These are phyloP conservation scores for Penicillium frequentans DNA, from an alignment of 2,329 filamentous ascomycete species.

Conservation along the genomic window DNA sequence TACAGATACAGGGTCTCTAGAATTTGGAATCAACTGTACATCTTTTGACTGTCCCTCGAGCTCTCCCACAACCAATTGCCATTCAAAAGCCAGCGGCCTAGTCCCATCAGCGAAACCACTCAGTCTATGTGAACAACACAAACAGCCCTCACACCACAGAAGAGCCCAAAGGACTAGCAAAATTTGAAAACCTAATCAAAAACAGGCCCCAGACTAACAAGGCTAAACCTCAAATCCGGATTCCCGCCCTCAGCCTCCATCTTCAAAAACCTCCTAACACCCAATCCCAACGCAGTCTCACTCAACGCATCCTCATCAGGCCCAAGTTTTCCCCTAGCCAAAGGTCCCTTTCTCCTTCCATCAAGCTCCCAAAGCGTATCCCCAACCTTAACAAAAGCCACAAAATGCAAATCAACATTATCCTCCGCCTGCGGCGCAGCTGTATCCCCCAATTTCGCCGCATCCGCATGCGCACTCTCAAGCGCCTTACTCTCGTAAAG, in stretches of 20 bases:
- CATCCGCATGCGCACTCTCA: slow-evolving; percentile 74
- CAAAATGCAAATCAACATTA: slow-evolving; percentile 90
- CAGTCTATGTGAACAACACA: background rate
- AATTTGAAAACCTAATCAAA: slow-evolving; percentile 44
- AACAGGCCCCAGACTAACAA: slow-evolving; percentile 59
- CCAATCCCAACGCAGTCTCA: slow-evolving; percentile 70
- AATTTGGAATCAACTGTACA: background rate
- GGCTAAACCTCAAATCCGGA: slow-evolving; percentile 59
- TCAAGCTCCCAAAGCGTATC: slow-evolving; percentile 80
- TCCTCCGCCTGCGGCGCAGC: slow-evolving; percentile 74
- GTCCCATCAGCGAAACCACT: background rate
- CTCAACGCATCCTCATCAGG: slow-evolving; percentile 71
- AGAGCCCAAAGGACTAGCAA: background rate
- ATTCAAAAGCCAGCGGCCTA: background rate
- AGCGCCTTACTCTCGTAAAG: slow-evolving; percentile 75
- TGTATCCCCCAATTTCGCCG: slow-evolving; percentile 77
- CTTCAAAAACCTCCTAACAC: slow-evolving; percentile 62
- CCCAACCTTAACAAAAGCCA: slow-evolving; percentile 84
- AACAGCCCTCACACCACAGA: background rate
- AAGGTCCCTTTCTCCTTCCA: slow-evolving; percentile 69
- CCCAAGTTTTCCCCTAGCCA: slow-evolving; percentile 64
- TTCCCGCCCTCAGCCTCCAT: slow-evolving; percentile 59
- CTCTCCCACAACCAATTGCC: background rate
- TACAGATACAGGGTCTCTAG: background rate
- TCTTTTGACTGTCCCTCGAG: background rate